Evolutionary conservation across 805 yeast species (phyloP).

Genomic region (Clavispora phyllophila): DNA sequence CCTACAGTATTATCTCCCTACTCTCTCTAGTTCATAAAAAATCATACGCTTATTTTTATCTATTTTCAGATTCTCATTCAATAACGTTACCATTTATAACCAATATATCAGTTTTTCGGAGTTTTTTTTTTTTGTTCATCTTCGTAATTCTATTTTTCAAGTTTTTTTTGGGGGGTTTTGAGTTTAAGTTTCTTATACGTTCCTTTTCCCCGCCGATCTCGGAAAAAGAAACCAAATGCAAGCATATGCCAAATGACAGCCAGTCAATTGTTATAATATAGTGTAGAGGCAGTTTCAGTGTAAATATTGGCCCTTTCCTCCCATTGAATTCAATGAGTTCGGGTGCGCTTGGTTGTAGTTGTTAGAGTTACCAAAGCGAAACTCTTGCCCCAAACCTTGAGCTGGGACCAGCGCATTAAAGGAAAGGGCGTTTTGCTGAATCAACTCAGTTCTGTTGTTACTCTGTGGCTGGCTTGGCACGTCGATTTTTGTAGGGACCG

Average conservation of each 20-base stretch:
- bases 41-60: background rate
- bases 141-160: background rate
- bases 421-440: background rate
- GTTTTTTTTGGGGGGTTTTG: background rate
- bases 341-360: background rate
- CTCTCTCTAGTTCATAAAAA: background rate
- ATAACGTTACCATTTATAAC: background rate
- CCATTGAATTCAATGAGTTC: background rate
- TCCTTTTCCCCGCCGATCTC: too few relatives aligned
- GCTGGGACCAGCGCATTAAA: background rate
- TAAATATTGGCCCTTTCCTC: background rate
- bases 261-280: background rate
- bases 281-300: background rate
- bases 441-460: background rate
- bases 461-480: background rate
- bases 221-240: background rate
- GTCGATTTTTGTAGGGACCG: background rate
- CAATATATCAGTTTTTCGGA: background rate
- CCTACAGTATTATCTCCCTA: too few relatives aligned
- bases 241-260: background rate
- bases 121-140: background rate
- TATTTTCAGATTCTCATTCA: background rate
- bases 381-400: background rate
- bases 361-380: background rate
- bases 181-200: background rate